Conservation (phyloP, 1,284 basidiomycete species). For the Coniophora puteana region DNA sequence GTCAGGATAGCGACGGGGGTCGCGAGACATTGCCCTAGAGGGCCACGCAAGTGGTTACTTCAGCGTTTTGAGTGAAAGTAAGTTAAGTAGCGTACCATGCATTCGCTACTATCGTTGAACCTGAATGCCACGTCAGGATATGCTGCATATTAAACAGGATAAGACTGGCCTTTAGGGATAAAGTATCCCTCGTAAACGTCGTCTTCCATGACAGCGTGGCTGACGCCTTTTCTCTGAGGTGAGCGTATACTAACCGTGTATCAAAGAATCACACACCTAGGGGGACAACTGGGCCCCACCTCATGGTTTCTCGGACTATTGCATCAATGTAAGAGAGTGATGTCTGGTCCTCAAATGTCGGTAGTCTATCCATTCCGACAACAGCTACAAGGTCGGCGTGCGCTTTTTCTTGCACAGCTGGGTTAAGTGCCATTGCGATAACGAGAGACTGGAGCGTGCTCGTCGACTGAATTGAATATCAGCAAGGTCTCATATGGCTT, state of each 20-base stretch:
- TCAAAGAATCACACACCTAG: slow-evolving; percentile 17
- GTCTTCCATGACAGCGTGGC: slow-evolving; percentile 21
- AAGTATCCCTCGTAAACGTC: slow-evolving; percentile 23
- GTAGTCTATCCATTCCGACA: slow-evolving; percentile 34
- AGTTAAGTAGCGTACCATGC: slow-evolving; percentile 19
- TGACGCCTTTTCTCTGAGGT: slow-evolving; percentile 17
- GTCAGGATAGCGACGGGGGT: slow-evolving; percentile 19
- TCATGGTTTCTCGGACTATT: slow-evolving; percentile 37
- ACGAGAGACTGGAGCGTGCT: slow-evolving; percentile 28
- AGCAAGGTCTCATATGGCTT: no score
- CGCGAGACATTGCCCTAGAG: slow-evolving; percentile 20
- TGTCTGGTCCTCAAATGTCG: slow-evolving; percentile 35
- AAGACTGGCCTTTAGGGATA: slow-evolving; percentile 23
- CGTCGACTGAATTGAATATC: no score
- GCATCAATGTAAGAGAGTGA: slow-evolving; percentile 37
- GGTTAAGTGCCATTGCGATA: slow-evolving; percentile 35
- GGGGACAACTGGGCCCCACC: slow-evolving; percentile 31
- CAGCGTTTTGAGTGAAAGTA: not conserved
- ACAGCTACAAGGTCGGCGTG: slow-evolving; percentile 40
- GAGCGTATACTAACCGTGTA: not conserved
- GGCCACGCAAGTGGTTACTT: not conserved
- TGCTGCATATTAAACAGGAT: not conserved
- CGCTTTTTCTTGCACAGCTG: slow-evolving; percentile 32
- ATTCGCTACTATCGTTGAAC: slow-evolving; percentile 26
- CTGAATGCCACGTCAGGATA: slow-evolving; percentile 18